Evolutionary conservation across 164 flowering plant species (phyloP).

Genomic region (Taxillus chinensis): DNA sequence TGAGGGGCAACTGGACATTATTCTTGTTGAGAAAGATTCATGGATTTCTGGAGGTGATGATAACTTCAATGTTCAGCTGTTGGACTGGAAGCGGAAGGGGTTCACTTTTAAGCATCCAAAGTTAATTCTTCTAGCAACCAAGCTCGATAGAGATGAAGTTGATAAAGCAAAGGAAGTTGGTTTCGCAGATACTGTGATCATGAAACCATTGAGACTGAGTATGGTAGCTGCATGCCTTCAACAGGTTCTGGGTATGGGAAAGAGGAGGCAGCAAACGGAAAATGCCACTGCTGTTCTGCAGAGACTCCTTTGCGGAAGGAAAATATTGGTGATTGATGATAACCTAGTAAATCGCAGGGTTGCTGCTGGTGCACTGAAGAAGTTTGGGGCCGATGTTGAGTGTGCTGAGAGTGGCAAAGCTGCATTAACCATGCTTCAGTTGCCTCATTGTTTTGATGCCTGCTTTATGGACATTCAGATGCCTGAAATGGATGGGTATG

Average conservation of each 20-base stretch:
- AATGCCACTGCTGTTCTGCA: conserved; percentile 38
- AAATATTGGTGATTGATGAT: conserved; percentile 89
- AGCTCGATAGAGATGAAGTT: conserved; percentile 37
- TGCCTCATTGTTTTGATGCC: conserved; percentile 80
- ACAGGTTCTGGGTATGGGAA: conserved; percentile 57
- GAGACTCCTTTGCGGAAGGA: conserved; percentile 58
- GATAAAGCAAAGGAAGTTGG: conserved; percentile 66
- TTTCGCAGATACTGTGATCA: conserved; percentile 61
- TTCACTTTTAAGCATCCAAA: conserved; percentile 29
- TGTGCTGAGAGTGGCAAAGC: conserved; percentile 78
- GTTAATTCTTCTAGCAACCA: conserved; percentile 73
- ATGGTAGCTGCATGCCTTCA: conserved; percentile 85
- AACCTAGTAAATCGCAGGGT: conserved; percentile 79
- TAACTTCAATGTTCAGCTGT: conserved; percentile 10
- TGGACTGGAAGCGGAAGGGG: conserved; percentile 37
- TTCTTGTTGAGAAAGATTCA: conserved; percentile 77
- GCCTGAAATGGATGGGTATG: conserved; percentile 99
- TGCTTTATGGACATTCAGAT: conserved; percentile 99
- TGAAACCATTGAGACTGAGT: conserved; percentile 86
- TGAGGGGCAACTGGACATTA: conserved; percentile 41
- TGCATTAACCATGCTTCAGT: conserved; percentile 56
- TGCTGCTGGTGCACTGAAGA: conserved; percentile 85
- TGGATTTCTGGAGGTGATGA: conserved; percentile 46
- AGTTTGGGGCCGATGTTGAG: conserved; percentile 78
- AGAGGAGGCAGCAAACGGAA: conserved; percentile 26